A percentile compares a stretch with the other conserved stretches of the same genome.
Conservation (phyloP, 106 monocot genomes). For the Phalaenopsis aphrodite region DNA sequence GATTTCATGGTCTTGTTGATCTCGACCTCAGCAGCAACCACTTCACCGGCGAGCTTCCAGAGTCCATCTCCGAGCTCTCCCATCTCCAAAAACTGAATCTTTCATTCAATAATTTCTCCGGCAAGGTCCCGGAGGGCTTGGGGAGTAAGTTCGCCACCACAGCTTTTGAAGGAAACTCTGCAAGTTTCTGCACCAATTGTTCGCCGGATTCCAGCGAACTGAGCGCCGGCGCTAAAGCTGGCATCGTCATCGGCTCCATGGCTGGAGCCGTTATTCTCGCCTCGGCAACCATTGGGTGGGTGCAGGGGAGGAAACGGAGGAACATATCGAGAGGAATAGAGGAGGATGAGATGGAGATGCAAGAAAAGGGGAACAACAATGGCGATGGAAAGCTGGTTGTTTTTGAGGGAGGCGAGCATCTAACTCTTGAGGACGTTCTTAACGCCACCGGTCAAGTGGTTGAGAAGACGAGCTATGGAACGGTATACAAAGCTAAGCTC, state of each 20-base stretch:
- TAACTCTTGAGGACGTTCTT: conserved; percentile 79
- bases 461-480: conserved; percentile 86
- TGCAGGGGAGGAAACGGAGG: conserved; percentile 55
- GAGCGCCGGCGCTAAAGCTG: conserved; percentile 54
- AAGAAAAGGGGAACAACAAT: conserved; percentile 18
- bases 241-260: conserved; percentile 73
- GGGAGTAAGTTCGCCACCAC: conserved; percentile 25
- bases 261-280: conserved; percentile 58
- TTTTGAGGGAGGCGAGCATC: conserved; percentile 80
- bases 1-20: conserved; percentile 28
- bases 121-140: conserved; percentile 34
- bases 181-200: conserved; percentile 53
- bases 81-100: conserved; percentile 54
- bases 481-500: conserved; percentile 96
- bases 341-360: conserved; percentile 33
- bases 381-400: conserved; percentile 65
- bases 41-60: conserved; percentile 48
- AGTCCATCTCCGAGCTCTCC: conserved; percentile 19
- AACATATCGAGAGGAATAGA: conserved; percentile 9
- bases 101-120: conserved; percentile 83
- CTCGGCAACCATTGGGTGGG: conserved; percentile 52
- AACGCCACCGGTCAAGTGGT: conserved; percentile 89
- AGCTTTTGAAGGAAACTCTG: conserved; percentile 49
- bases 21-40: conserved; percentile 56
- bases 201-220: conserved; percentile 13